Evolutionary conservation across 2,329 filamentous ascomycete species (phyloP), one percentile per base, ranked within the genome.

Genomic region (Aciculosporium take): DNA sequence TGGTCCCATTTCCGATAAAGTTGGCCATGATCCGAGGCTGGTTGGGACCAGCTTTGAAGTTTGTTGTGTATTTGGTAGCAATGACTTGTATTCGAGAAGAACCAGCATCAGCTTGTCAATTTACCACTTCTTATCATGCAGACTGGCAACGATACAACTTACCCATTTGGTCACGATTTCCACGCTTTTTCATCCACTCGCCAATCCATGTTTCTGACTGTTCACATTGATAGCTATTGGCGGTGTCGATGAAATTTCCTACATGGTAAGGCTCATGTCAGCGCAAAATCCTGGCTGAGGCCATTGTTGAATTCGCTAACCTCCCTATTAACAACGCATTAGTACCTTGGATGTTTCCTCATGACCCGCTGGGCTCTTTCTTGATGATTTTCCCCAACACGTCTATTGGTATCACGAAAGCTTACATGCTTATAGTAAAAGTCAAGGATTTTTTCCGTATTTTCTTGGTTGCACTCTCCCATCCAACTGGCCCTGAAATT

Each of bases 161-260:
- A 71, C 69, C 65, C 58, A 85, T 72, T 53, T 81, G 65, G 49
- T 83, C 79, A 20, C 81, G 71, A 45, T 73, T 73, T n/a, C 69
- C 66, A 8, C 76, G 70, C 46, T 69, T 68, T 50, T 68, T 65
- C 74, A 82, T 79, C 79, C 80, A 85, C 49, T 81, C 76, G 28
- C 81, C 81, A 43, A 85, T 63, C 73, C 79, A 80, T 40, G 52
- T 57, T 57, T 84, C 80, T 1, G 73, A 74, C 55, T 82, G 68
- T 45, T 65, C 66, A 41, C 66, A 61, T 49, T 81, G 79, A 59
- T 84, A 84, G 56, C 78, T 79, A 61, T 76, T 81, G 44, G 78
- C 53, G 0, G 78, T 83, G 55, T 85, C 81, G 52, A 85, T 78
- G 57, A 85, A 84, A 60, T 85, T 85, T 20, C 81, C 81, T 44